A percentile compares a stretch with the other conserved stretches of the same genome.
phyloP scores from a whole-genome alignment of 169 alveolate genomes.

The Eimeria necatrix region DNA sequence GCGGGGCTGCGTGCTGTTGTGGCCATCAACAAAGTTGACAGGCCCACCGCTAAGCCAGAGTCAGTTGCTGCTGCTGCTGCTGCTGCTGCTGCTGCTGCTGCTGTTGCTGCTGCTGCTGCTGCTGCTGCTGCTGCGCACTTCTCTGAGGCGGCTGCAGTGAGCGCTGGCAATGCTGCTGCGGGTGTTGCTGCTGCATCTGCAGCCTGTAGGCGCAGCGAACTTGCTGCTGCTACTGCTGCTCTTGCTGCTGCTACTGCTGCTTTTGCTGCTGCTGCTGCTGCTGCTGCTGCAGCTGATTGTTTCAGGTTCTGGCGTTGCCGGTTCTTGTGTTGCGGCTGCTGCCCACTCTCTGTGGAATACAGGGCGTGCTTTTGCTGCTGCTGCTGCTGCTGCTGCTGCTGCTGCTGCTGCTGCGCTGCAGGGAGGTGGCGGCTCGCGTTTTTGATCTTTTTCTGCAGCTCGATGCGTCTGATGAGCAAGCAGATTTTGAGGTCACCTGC shows the following conservation, averaged over 20 bases:
- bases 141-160: background rate
- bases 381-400: constrained; percentile 16
- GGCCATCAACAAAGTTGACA: constrained; percentile 92
- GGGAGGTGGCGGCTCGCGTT: constrained; percentile 83
- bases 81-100: background rate
- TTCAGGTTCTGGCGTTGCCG: background rate
- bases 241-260: too few relatives aligned
- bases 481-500: constrained; percentile 87
- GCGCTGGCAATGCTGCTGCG: background rate
- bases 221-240: too few relatives aligned
- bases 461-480: constrained; percentile 94
- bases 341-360: background rate
- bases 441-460: constrained; percentile 94
- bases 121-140: background rate
- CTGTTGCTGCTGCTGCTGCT: background rate
- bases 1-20: constrained; percentile 82
- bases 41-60: constrained; percentile 88
- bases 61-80: constrained; percentile 14
- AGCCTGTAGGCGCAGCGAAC: background rate
- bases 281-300: too few relatives aligned
- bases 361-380: background rate
- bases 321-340: background rate
- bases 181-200: background rate
- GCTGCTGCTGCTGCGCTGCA: constrained; percentile 28
- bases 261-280: too few relatives aligned